phyloP scores from a whole-genome alignment of 192 early-diverging fungal species.

The Backusella macrospora region DNA sequence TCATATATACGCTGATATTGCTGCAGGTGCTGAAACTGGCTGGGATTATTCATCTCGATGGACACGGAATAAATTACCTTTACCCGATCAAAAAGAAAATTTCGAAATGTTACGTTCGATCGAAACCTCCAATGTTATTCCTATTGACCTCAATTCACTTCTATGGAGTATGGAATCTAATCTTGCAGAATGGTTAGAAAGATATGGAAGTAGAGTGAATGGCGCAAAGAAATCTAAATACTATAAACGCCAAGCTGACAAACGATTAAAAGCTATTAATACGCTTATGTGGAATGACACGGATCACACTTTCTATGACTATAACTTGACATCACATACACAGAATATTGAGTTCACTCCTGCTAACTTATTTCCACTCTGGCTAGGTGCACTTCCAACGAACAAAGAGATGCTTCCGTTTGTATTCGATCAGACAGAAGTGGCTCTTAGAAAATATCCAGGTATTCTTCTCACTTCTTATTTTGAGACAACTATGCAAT shows the following conservation, averaged over 20 bases:
- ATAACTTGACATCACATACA: constrained; percentile 43
- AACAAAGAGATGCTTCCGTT: constrained; percentile 28
- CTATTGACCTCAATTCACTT: constrained; percentile 73
- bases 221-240: not conserved
- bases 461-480: constrained; percentile 68
- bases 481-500: constrained; percentile 64
- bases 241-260: constrained; percentile 40
- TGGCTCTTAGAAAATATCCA: constrained; percentile 45
- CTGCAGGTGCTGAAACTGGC: constrained; percentile 71
- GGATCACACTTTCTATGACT: constrained; percentile 58
- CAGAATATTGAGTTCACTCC: constrained; percentile 45
- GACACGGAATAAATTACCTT: constrained; percentile 41
- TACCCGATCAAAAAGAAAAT: constrained; percentile 18
- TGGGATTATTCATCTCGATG: constrained; percentile 76
- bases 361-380: constrained; percentile 65
- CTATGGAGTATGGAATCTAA: constrained; percentile 60
- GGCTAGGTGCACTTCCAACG: constrained; percentile 36
- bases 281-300: constrained; percentile 54
- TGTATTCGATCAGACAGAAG: constrained; percentile 47
- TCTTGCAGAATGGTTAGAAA: constrained; percentile 36
- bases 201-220: not conserved
- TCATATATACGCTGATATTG: constrained; percentile 63
- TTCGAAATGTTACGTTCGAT: constrained; percentile 52
- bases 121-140: constrained; percentile 59
- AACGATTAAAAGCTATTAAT: constrained; percentile 52